phyloP scores from a whole-genome alignment of 2,329 filamentous ascomycete species.

The Teratosphaeriaceae sp. region DNA sequence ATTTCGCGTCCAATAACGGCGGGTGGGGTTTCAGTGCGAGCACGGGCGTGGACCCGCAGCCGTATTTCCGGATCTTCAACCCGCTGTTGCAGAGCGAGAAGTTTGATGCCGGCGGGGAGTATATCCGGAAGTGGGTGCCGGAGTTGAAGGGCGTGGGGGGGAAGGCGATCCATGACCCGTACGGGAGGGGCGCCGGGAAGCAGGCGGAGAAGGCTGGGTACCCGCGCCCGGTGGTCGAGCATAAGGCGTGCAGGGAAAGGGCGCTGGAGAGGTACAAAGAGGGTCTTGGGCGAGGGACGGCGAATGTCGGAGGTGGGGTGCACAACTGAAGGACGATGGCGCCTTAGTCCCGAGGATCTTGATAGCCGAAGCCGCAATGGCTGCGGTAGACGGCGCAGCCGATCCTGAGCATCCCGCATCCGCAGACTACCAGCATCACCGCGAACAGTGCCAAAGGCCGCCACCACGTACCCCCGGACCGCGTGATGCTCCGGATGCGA shows the following conservation, averaged over 20 bases:
- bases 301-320: slow-evolving; percentile 30
- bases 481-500: too few species aligned
- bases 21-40: slow-evolving; percentile 61
- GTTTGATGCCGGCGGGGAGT: slow-evolving; percentile 71
- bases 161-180: slow-evolving; percentile 75
- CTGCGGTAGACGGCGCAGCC: too few species aligned
- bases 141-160: slow-evolving; percentile 61
- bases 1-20: slow-evolving; percentile 72
- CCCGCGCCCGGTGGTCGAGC: slow-evolving; percentile 67
- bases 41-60: slow-evolving; percentile 75
- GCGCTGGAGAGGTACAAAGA: slow-evolving; percentile 66
- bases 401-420: too few species aligned
- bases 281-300: slow-evolving; percentile 48
- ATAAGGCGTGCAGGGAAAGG: slow-evolving; percentile 60
- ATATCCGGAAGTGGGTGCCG: slow-evolving; percentile 76
- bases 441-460: too few species aligned
- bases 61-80: slow-evolving; percentile 89
- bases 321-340: slow-evolving; percentile 18
- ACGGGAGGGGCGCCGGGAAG: slow-evolving; percentile 54
- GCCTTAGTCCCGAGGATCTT: too few species aligned
- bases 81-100: slow-evolving; percentile 78
- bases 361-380: too few species aligned
- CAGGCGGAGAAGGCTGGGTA: slow-evolving; percentile 63
- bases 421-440: too few species aligned
- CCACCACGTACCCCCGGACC: too few species aligned